These are phyloP conservation scores for Nymphaea thermarum DNA, from an alignment of 164 flowering plant species.

Conservation along the genomic window DNA sequence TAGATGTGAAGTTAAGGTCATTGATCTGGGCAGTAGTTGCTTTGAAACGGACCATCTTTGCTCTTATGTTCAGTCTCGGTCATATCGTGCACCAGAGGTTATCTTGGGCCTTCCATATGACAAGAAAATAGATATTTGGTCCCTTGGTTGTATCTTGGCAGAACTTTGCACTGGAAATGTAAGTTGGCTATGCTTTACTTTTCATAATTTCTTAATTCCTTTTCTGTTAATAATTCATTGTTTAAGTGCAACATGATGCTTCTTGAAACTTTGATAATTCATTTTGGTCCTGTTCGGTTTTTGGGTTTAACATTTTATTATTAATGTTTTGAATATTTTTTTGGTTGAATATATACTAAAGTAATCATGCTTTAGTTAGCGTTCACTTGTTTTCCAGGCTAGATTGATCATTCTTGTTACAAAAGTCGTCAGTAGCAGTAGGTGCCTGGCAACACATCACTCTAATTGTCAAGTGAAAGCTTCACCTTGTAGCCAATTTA, in stretches of 20 bases:
- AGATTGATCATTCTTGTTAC: too few species aligned
- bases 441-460: too few species aligned
- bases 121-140: conserved; percentile 78
- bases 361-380: too few species aligned
- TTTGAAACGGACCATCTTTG: conserved; percentile 81
- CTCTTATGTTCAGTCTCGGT: conserved; percentile 78
- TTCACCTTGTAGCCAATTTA: too few species aligned
- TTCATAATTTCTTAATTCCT: not conserved
- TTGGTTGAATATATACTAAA: too few species aligned
- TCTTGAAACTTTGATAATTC: too few species aligned
- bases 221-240: not conserved
- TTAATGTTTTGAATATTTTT: too few species aligned
- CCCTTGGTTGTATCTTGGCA: conserved; percentile 83
- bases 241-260: not conserved
- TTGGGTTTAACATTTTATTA: too few species aligned
- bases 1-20: conserved; percentile 81
- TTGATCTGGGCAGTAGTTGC: conserved; percentile 87
- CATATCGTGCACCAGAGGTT: conserved; percentile 85
- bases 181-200: conserved; percentile 12
- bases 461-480: too few species aligned
- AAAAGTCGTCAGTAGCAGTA: too few species aligned
- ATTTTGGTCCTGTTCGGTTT: too few species aligned
- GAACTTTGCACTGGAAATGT: conserved; percentile 86
- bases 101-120: conserved; percentile 75
- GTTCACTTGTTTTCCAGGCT: too few species aligned